These are phyloP conservation scores for Metarhizium guizhouense DNA, from an alignment of 2,329 filamentous ascomycete genomes.

Conservation along the genomic window DNA sequence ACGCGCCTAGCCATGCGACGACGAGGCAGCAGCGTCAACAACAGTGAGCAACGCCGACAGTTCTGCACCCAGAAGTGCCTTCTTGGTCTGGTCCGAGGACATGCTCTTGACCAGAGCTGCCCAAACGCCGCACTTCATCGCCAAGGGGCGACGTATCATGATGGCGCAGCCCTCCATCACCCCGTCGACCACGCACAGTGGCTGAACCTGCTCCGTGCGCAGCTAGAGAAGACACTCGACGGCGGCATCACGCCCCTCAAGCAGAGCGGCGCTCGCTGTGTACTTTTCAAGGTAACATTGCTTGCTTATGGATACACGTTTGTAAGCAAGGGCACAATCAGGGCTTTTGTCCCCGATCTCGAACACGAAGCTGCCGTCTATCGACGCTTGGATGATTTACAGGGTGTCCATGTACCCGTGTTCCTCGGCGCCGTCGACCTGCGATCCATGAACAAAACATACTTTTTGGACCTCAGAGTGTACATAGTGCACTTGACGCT, in stretches of 20 bases:
- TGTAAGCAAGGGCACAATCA: constrained; percentile 29
- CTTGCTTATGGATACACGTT: constrained; percentile 33
- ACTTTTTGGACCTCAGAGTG: constrained; percentile 23
- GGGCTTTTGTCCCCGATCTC: constrained; percentile 22
- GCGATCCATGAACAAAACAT: constrained; percentile 18
- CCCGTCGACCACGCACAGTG: constrained; percentile 18
- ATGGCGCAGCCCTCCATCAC: constrained; percentile 11
- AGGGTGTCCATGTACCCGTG: constrained; percentile 28
- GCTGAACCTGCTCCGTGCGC: constrained; percentile 20
- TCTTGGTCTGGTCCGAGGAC: constrained; percentile 21
- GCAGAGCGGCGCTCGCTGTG: constrained; percentile 24
- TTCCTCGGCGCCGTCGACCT: constrained; percentile 30
- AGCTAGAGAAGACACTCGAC: constrained; percentile 21
- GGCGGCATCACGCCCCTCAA: constrained; percentile 19
- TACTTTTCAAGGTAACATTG: constrained; percentile 32
- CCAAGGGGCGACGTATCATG: background rate
- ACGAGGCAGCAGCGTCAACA: constrained; percentile 4
- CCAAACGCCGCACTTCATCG: constrained; percentile 28
- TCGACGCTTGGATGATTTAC: constrained; percentile 18
- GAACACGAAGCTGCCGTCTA: constrained; percentile 28
- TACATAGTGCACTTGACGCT: constrained; percentile 24
- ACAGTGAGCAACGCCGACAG: background rate
- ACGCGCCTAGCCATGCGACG: background rate
- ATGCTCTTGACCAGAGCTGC: constrained; percentile 23
- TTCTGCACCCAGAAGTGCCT: constrained; percentile 33